phyloP scores from a whole-genome alignment of 257 asterid species.

The Phtheirospermum japonicum region DNA sequence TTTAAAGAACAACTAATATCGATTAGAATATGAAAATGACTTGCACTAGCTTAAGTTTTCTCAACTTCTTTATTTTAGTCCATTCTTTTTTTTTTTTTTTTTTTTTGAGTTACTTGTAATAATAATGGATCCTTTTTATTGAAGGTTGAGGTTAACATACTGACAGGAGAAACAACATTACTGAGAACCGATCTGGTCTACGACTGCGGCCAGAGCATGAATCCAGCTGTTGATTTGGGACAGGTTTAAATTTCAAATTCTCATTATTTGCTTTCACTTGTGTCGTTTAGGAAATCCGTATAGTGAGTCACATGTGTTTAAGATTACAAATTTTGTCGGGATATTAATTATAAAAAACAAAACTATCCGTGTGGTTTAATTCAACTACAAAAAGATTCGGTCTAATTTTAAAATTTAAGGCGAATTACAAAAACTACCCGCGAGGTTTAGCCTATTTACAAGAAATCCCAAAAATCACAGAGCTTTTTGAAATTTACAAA shows the following conservation, averaged over 20 bases:
- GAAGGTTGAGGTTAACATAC: conserved; percentile 62
- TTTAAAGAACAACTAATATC: neutral
- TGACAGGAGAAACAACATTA: conserved; percentile 54
- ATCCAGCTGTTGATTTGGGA: conserved; percentile 73
- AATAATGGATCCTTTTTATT: neutral
- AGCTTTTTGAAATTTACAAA: no score
- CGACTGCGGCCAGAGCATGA: conserved; percentile 78
- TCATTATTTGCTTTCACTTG: neutral
- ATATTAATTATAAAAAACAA: no score
- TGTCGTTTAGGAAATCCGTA: neutral
- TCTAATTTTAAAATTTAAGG: no score
- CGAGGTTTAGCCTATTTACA: no score
- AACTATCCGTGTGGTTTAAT: no score
- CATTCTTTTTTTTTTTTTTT: neutral
- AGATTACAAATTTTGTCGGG: neutral
- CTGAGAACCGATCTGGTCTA: conserved; percentile 52
- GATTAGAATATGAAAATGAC: neutral
- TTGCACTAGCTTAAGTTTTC: no score
- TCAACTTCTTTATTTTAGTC: neutral
- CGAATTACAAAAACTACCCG: no score
- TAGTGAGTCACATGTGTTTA: neutral
- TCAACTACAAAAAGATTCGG: no score
- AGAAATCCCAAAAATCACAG: no score
- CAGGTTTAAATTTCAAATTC: conserved; percentile 39
- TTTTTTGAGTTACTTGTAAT: no score